Percentiles rank a stretch among this genome's conserved stretches.
These are phyloP conservation scores for Pseudozyma hubeiensis DNA, from an alignment of 1,284 basidiomycete species.

Conservation along the genomic window DNA sequence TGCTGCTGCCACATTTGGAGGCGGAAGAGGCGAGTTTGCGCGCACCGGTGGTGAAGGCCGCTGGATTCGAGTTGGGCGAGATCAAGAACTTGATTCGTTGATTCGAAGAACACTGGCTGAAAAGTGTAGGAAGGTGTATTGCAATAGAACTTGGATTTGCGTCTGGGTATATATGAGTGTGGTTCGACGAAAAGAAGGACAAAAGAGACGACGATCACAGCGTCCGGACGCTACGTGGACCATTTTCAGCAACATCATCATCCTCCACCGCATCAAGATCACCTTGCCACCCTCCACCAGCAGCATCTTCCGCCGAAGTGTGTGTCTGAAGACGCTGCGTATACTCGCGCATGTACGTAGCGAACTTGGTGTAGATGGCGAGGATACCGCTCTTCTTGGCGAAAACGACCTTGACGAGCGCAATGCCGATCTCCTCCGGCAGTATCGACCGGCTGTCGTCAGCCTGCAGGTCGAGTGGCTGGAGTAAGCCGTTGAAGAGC, in stretches of 20 bases:
- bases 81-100: conserved; percentile 40
- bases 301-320: not conserved
- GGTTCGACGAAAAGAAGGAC: not conserved
- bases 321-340: not conserved
- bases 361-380: conserved; percentile 19
- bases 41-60: conserved; percentile 39
- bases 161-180: conserved; percentile 5
- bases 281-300: not conserved
- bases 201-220: conserved; percentile 6
- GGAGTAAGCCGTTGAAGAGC: conserved; percentile 28
- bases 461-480: not conserved
- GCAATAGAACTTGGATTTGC: not conserved
- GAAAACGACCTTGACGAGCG: conserved; percentile 35
- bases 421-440: conserved; percentile 36
- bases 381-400: conserved; percentile 42
- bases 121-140: no score
- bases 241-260: conserved; percentile 15
- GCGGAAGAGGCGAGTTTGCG: conserved; percentile 54
- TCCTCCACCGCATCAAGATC: conserved; percentile 25
- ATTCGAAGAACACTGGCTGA: no score
- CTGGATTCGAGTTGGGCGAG: conserved; percentile 45
- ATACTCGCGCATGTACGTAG: conserved; percentile 33
- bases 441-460: conserved; percentile 1
- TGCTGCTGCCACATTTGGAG: conserved; percentile 51
- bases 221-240: conserved; percentile 38